Conservation (phyloP, 75 land plant species). For the Ceratopteris richardii region DNA sequence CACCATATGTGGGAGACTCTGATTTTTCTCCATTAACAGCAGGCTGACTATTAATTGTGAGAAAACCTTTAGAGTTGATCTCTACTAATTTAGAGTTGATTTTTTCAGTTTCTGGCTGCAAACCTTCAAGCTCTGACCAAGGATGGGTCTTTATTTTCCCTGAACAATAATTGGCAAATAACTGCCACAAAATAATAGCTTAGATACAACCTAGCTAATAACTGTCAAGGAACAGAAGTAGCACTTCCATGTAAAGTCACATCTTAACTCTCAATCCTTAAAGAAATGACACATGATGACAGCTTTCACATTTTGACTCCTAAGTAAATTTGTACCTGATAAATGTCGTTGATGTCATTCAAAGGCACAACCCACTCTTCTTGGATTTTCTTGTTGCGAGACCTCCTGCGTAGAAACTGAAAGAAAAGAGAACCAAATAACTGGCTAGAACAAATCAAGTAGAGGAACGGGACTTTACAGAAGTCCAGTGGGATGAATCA, state of each 20-base stretch:
- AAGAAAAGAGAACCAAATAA: conserved; percentile 5
- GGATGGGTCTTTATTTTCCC: conserved; percentile 70
- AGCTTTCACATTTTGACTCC: no score
- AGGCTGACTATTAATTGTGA: conserved; percentile 95
- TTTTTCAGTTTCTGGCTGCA: conserved; percentile 89
- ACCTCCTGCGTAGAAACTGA: conserved; percentile 83
- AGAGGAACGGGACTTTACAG: neutral
- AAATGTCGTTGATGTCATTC: conserved; percentile 59
- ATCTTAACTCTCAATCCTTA: no score
- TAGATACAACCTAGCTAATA: conserved; percentile 1
- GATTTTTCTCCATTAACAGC: conserved; percentile 93
- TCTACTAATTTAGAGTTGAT: conserved; percentile 58
- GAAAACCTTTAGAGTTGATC: conserved; percentile 71
- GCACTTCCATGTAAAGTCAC: no score
- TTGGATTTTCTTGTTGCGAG: conserved; percentile 82
- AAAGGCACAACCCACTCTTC: conserved; percentile 87
- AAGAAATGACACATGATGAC: no score
- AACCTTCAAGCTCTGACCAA: conserved; percentile 95
- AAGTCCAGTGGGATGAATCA: no score
- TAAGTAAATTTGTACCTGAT: conserved; percentile 55
- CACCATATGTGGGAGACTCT: conserved; percentile 78
- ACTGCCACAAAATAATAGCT: conserved; percentile 27
- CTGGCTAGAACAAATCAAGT: conserved; percentile 1
- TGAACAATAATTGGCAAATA: conserved; percentile 58
- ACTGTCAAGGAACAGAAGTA: neutral